Conservation (phyloP, 345 rosid species). For the Stellera chamaejasme region DNA sequence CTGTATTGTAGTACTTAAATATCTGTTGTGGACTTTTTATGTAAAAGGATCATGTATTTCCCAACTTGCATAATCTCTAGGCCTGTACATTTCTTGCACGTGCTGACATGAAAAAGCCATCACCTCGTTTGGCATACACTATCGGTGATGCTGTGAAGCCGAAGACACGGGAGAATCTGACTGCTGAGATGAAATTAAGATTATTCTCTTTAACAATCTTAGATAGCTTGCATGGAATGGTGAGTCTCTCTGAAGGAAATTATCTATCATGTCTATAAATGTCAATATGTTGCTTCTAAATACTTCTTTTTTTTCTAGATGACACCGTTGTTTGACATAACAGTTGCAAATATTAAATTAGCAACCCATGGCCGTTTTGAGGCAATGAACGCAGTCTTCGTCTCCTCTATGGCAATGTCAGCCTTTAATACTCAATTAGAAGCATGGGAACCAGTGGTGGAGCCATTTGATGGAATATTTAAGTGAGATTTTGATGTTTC, state of each 20-base stretch:
- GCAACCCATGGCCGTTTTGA: constrained; percentile 89
- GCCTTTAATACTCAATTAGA: constrained; percentile 86
- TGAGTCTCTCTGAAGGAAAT: constrained; percentile 23
- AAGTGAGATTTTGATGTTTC: constrained; percentile 39
- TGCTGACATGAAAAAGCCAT: constrained; percentile 77
- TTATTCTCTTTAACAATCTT: constrained; percentile 76
- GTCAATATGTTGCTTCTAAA: neutral
- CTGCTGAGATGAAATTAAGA: constrained; percentile 80
- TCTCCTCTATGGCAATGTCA: constrained; percentile 91
- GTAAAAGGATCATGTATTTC: constrained; percentile 6
- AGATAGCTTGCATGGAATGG: constrained; percentile 94
- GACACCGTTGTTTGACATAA: constrained; percentile 84
- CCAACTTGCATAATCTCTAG: constrained; percentile 32
- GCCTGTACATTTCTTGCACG: constrained; percentile 97
- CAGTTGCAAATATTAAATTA: constrained; percentile 87
- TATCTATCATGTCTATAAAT: no score
- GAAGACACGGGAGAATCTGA: constrained; percentile 72
- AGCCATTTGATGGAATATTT: constrained; percentile 99
- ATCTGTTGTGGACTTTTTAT: no score
- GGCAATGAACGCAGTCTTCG: constrained; percentile 94
- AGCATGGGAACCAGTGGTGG: constrained; percentile 99
- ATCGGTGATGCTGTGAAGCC: constrained; percentile 87
- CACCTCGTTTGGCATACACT: constrained; percentile 65
- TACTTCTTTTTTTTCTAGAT: constrained; percentile 37
- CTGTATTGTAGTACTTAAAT: no score